Evolutionary conservation across 2,329 filamentous ascomycete genomes (phyloP).

Genomic region (Davidsoniella neocaledoniae): DNA sequence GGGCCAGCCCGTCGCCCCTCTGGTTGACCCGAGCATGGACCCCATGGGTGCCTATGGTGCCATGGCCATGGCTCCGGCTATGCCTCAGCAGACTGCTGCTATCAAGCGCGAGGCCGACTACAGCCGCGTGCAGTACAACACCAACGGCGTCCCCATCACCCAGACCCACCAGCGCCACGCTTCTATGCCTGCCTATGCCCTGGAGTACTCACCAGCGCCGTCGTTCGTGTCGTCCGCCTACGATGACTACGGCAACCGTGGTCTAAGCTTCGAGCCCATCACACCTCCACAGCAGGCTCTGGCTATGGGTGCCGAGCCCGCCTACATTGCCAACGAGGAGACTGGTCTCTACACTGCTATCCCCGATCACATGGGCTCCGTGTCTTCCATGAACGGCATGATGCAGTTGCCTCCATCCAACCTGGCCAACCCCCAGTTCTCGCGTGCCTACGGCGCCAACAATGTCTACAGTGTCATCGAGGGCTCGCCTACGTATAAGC

Average conservation of each 20-base stretch:
- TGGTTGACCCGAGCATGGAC: slow-evolving; percentile 46
- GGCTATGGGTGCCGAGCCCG: slow-evolving; percentile 68
- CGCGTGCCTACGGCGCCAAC: slow-evolving; percentile 51
- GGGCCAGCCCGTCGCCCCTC: slow-evolving; percentile 37
- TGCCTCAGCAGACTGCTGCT: slow-evolving; percentile 44
- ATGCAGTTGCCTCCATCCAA: slow-evolving; percentile 82
- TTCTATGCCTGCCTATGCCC: slow-evolving; percentile 89
- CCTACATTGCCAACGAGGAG: slow-evolving; percentile 96
- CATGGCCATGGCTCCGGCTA: slow-evolving; percentile 52
- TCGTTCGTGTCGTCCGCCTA: slow-evolving; percentile 98
- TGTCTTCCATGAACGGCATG: slow-evolving; percentile 68
- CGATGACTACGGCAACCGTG: slow-evolving; percentile 93
- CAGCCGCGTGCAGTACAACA: slow-evolving; percentile 70
- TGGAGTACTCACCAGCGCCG: slow-evolving; percentile 94
- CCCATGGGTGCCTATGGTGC: slow-evolving; percentile 52
- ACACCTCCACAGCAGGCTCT: slow-evolving; percentile 86
- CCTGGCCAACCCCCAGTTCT: slow-evolving; percentile 63
- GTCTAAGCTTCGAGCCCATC: slow-evolving; percentile 89
- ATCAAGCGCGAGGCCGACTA: slow-evolving; percentile 86
- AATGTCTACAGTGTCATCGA: slow-evolving; percentile 94
- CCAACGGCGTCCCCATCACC: slow-evolving; percentile 71
- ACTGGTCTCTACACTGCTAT: slow-evolving; percentile 91
- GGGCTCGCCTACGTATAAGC: slow-evolving; percentile 97
- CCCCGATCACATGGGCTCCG: slow-evolving; percentile 60
- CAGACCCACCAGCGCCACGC: slow-evolving; percentile 82